Evolutionary conservation across 768 basidiomycete species (phyloP).

Genomic region (Kwoniella shandongensis): DNA sequence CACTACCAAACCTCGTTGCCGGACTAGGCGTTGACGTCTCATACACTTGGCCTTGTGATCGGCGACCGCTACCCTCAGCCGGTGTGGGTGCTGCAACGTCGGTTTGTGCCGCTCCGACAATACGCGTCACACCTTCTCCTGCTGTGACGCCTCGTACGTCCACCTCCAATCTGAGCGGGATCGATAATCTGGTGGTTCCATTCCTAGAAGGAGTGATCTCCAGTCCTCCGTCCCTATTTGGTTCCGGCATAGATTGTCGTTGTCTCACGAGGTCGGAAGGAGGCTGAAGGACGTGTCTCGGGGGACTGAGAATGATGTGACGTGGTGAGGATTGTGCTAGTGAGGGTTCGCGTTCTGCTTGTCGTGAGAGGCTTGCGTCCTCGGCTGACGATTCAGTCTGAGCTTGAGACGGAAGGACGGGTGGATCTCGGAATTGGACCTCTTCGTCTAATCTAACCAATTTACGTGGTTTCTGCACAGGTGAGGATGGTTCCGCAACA

Average conservation of each 20-base stretch:
- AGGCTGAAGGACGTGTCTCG: conserved; percentile 1
- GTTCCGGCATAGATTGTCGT: too few relatives aligned
- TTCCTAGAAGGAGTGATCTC: background rate
- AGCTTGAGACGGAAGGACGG: background rate
- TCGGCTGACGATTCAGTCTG: background rate
- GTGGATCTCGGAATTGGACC: background rate
- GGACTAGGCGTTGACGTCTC: background rate
- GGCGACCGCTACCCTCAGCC: background rate
- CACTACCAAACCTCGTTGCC: background rate
- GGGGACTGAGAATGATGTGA: conserved; percentile 13
- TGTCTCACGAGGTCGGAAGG: background rate
- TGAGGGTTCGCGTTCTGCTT: background rate
- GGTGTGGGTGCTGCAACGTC: conserved; percentile 1
- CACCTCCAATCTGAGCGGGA: conserved; percentile 6
- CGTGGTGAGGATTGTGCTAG: conserved; percentile 3
- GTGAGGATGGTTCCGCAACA: background rate
- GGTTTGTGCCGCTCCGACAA: background rate
- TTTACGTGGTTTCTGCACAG: background rate
- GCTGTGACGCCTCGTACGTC: conserved; percentile 6
- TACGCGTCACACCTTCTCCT: background rate
- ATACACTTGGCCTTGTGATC: background rate
- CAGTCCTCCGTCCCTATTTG: too few relatives aligned
- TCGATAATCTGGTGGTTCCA: background rate
- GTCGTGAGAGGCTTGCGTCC: background rate
- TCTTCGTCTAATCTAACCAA: conserved; percentile 2